phyloP scores from a whole-genome alignment of 257 asterid species.

The Rauvolfia tetraphylla region DNA sequence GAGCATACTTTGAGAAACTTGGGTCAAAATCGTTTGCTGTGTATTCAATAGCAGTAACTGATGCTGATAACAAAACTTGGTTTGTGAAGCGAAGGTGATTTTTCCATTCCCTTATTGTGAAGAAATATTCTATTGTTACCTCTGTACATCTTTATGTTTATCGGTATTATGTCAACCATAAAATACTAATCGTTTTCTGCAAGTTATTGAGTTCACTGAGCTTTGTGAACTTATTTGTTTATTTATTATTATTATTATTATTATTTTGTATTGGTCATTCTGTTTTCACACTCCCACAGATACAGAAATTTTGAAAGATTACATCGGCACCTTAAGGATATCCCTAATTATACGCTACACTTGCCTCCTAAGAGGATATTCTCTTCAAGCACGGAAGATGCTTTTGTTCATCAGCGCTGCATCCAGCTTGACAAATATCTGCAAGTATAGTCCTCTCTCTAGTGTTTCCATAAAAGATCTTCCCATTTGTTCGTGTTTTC shows the following conservation, averaged over 20 bases:
- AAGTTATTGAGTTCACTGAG: neutral
- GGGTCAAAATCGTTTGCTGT: slow-evolving; percentile 96
- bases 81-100: slow-evolving; percentile 89
- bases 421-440: slow-evolving; percentile 95
- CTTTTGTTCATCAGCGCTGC: slow-evolving; percentile 97
- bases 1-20: slow-evolving; percentile 92
- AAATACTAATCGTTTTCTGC: neutral
- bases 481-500: slow-evolving; percentile 22
- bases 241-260: no score
- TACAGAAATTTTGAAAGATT: slow-evolving; percentile 94
- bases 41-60: slow-evolving; percentile 83
- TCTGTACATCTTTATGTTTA: neutral
- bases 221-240: no score
- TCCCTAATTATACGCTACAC: slow-evolving; percentile 85
- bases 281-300: slow-evolving; percentile 40
- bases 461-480: slow-evolving; percentile 4
- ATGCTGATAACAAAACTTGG: slow-evolving; percentile 74
- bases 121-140: neutral
- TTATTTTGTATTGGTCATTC: slow-evolving; percentile 16
- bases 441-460: slow-evolving; percentile 48
- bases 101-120: slow-evolving; percentile 21
- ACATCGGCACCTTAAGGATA: slow-evolving; percentile 92
- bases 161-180: neutral
- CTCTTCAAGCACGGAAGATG: slow-evolving; percentile 95
- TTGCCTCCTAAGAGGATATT: slow-evolving; percentile 99